Evolutionary conservation across 2,329 filamentous ascomycete genomes (phyloP).

Genomic region (Aspergillus pseudotamarii): DNA sequence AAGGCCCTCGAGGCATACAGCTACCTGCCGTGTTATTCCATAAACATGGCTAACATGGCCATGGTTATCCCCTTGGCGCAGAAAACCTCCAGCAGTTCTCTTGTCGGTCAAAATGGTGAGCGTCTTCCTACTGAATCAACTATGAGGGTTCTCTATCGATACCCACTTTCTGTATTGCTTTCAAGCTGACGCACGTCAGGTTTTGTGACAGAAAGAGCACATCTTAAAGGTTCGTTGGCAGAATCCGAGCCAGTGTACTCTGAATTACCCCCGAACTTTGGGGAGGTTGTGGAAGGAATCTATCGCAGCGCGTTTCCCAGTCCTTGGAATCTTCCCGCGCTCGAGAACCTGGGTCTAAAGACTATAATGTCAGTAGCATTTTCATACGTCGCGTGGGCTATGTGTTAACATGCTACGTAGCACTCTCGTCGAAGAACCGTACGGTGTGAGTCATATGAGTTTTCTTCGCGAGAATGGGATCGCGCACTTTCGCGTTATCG

Average conservation of each 20-base stretch:
- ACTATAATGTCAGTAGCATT: constrained; percentile 69
- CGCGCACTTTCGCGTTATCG: constrained; percentile 71
- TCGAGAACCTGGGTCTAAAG: constrained; percentile 70
- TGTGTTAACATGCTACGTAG: constrained; percentile 37
- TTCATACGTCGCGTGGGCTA: neutral
- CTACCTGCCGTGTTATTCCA: neutral
- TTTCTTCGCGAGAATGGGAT: constrained; percentile 72
- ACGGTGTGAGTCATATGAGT: constrained; percentile 48
- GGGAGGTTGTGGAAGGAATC: constrained; percentile 70
- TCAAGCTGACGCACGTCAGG: neutral
- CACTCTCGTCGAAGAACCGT: constrained; percentile 66
- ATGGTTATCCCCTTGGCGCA: constrained; percentile 22
- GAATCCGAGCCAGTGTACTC: constrained; percentile 21
- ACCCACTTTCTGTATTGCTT: neutral
- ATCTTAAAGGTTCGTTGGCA: constrained; percentile 33
- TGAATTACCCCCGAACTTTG: constrained; percentile 71
- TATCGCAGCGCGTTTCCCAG: constrained; percentile 83
- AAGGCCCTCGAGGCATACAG: neutral
- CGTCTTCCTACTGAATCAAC: neutral
- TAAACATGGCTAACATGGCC: constrained; percentile 3
- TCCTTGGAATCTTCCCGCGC: constrained; percentile 68
- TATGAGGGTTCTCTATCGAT: neutral
- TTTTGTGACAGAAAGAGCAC: constrained; percentile 22
- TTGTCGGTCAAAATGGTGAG: constrained; percentile 15
- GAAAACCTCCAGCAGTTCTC: constrained; percentile 20